Conservation (phyloP, 805 yeast genomes). For the Phaffomyces antillensis region DNA sequence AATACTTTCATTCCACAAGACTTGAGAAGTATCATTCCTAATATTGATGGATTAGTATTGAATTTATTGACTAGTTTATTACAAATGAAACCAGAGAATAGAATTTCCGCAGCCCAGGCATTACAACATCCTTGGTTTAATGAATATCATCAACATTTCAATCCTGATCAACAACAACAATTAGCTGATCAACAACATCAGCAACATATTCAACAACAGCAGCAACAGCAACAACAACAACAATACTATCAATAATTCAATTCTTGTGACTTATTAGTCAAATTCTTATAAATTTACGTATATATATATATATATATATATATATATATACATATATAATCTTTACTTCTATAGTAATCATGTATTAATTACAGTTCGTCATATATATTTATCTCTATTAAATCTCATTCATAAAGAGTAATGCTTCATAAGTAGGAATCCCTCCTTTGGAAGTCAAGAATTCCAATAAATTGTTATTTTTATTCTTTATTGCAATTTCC, state of each 20-base stretch:
- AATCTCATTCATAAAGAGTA: neutral
- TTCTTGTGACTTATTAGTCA: neutral
- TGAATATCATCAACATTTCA: constrained; percentile 42
- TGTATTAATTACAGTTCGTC: neutral
- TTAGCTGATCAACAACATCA: constrained; percentile 1
- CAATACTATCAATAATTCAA: constrained; percentile 10
- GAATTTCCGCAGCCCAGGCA: constrained; percentile 93
- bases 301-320: neutral
- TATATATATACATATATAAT: neutral
- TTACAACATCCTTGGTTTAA: constrained; percentile 88
- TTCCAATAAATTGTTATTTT: constrained; percentile 6
- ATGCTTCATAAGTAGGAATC: constrained; percentile 16
- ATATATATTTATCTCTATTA: neutral
- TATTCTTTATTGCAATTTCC: constrained; percentile 8
- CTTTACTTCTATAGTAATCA: neutral
- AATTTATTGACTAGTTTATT: constrained; percentile 72
- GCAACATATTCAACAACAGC: constrained; percentile 4
- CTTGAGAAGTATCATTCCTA: constrained; percentile 67
- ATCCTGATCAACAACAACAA: neutral
- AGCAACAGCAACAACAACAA: constrained; percentile 5
- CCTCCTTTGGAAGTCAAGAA: constrained; percentile 17
- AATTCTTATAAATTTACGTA: neutral
- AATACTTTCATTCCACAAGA: constrained; percentile 87
- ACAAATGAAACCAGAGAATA: constrained; percentile 87
- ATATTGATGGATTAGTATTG: constrained; percentile 74